Base-by-base conservation (phyloP, 306 rosid species). In the Begonia masoniana region DNA sequence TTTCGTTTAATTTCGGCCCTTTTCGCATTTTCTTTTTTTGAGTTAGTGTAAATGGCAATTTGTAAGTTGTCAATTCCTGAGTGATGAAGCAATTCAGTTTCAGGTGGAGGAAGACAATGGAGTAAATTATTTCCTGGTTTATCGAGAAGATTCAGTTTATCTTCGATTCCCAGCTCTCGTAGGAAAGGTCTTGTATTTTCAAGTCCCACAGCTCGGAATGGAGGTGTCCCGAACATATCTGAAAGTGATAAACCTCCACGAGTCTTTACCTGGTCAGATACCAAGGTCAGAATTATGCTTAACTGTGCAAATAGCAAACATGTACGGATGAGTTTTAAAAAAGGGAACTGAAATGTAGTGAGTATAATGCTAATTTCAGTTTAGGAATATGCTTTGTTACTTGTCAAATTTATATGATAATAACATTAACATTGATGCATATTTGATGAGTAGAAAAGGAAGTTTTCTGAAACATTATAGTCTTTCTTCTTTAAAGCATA, bases 231-330 rank as follows among this genome's bases (percentile, higher is more conserved):
- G n/a, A 77, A 68, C 57, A 60, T 76, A 46, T 61, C 83, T 35
- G 78, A 82, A 57, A 59, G 74, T 41, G 71, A 67, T 56, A 50
- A 69, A 23, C 41, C 72, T n/a, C 81, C 66, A 17, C 55, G 58
- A 51, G 74, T 66, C 56, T 85, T 72, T 31, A 62, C 62, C 12
- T 89, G 97, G 97, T 73, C 82, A 10, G 83, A 82, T 69, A 61
- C 48, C 49, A 80, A 77, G 95, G 93, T 86, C 63, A 51, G 16
- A 4, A 23, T 16, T 16, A 51, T 61, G n/a, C 55, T 15, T 26
- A 46, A 36, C 13, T 52, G 53, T 26, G 17, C 15, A 41, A 10
- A 41, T 5, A 26, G 56, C 10, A 6, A 12, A 10, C 52, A 46
- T n/a, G 47, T 49, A 31, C 3, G 2, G 8, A 31, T 15, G 0